A percentile compares a stretch with the other conserved stretches of the same genome.
Evolutionary conservation across 1,139 yeast genomes (phyloP).

Genomic region (Protomyces inundatus): DNA sequence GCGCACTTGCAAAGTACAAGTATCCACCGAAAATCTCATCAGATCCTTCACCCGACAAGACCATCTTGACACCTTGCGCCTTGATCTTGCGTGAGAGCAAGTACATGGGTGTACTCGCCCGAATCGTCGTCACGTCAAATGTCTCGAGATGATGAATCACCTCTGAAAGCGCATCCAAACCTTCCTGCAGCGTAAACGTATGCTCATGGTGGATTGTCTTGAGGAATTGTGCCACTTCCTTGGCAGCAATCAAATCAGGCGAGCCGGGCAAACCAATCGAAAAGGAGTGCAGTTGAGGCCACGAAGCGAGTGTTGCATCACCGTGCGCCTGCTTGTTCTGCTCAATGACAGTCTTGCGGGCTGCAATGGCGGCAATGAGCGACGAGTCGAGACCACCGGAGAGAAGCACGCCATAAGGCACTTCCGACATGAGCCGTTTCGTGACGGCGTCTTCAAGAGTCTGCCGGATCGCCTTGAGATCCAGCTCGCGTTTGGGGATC

Average conservation of each 20-base stretch:
- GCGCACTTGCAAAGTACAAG: constrained; percentile 94
- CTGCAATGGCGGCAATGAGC: constrained; percentile 91
- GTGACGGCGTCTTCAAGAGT: constrained; percentile 89
- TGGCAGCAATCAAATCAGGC: constrained; percentile 94
- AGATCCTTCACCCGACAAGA: constrained; percentile 96
- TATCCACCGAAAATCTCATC: constrained; percentile 99
- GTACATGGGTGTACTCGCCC: constrained; percentile 99
- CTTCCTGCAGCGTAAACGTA: constrained; percentile 92
- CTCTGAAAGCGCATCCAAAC: constrained; percentile 89
- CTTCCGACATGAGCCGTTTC: constrained; percentile 99
- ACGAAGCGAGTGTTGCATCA: constrained; percentile 51
- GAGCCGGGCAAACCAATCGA: constrained; percentile 97
- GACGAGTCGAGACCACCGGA: constrained; percentile 98
- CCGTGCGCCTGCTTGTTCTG: constrained; percentile 43
- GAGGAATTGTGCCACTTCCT: constrained; percentile 85
- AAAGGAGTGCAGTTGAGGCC: constrained; percentile 79
- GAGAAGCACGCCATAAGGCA: constrained; percentile 91
- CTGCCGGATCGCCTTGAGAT: constrained; percentile 65
- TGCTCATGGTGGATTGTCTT: constrained; percentile 97
- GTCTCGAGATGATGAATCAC: constrained; percentile 95
- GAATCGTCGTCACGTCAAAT: constrained; percentile 94
- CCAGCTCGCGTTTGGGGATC: constrained; percentile 71
- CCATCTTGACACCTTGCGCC: constrained; percentile 99
- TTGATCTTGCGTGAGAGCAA: constrained; percentile 90
- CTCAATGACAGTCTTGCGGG: constrained; percentile 69